A percentile compares a stretch with the other conserved stretches of the same genome.
phyloP scores from a whole-genome alignment of 257 asterid species.

The Scutellaria barbata region DNA sequence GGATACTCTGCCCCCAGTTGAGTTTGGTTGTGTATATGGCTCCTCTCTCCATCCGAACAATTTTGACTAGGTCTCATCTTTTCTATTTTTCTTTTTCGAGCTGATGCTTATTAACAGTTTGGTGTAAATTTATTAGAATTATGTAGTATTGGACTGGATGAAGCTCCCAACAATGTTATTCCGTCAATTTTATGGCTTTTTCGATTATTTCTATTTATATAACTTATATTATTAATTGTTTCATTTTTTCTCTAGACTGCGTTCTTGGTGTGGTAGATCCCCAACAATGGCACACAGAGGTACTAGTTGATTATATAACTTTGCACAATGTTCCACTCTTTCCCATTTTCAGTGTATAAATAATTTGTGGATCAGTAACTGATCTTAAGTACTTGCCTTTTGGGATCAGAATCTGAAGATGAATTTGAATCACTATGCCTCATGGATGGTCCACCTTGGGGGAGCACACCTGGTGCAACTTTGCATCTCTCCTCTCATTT shows the following conservation, averaged over 20 bases:
- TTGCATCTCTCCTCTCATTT: constrained; percentile 29
- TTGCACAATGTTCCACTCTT: constrained; percentile 24
- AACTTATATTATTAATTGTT: neutral
- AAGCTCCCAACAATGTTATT: neutral
- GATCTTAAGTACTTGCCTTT: constrained; percentile 21
- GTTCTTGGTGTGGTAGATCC: constrained; percentile 90
- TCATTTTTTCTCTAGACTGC: constrained; percentile 51
- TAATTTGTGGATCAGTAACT: constrained; percentile 32
- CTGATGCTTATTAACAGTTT: constrained; percentile 1
- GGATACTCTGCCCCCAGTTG: constrained; percentile 76
- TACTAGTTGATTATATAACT: constrained; percentile 38
- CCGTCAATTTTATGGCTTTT: constrained; percentile 2
- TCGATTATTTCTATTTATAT: neutral
- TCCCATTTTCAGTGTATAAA: neutral
- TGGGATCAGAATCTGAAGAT: constrained; percentile 63
- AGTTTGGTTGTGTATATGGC: constrained; percentile 82
- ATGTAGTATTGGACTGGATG: constrained; percentile 1
- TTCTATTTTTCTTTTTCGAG: neutral
- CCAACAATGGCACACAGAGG: constrained; percentile 87
- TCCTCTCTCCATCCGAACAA: constrained; percentile 88
- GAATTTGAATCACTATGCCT: constrained; percentile 79
- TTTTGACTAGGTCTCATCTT: constrained; percentile 57
- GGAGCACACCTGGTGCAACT: constrained; percentile 77
- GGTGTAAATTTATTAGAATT: neutral
- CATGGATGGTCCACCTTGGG: constrained; percentile 80